Base-by-base conservation (phyloP, 1,284 basidiomycete genomes). In the Leccinum ambiguum region DNA sequence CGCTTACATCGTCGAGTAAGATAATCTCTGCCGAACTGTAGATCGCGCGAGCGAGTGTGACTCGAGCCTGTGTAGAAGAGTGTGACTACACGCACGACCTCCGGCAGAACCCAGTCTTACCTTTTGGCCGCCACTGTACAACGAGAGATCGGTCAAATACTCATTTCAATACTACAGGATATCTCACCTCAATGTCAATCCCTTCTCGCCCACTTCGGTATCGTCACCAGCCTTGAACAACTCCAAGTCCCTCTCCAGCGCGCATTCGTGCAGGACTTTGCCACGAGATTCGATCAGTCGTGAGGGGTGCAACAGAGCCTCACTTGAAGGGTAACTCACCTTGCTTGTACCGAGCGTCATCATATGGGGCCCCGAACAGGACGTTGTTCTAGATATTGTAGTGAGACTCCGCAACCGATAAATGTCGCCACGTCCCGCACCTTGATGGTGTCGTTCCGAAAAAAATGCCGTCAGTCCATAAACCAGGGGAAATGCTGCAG, bases 1-100 rank as follows among this genome's bases (percentile, higher is more conserved):
- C 26, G 30, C 43, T 63, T 36, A 63, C 59, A n/a, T 63, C 62
- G 41, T 63, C 62, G 21, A 63, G 62, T 26, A 63, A 48, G 7
- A 63, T 13, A 10, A 48, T 48, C 30, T 23, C 23, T 23, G 23
- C 23, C 23, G 23, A 23, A 23, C 23, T 23, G 1, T 23, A 23
- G 23, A 23, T 23, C 23, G 23, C 23, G 23, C 23, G 23, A 23
- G 23, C 23, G 23, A 23, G 23, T 23, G 23, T 23, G 23, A 23
- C 23, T 23, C 23, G 23, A 1, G 23, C 23, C 23, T 23, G 23
- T 23, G 23, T 23, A 23, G 23, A 23, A 23, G 23, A 23, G 23
- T 23, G 23, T 23, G 23, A 23, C 23, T 23, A 23, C 23, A 23
- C 23, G 23, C 23, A 23, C 23, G 23, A 23, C 3, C 23, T 23